Evolutionary conservation across 768 basidiomycete genomes (phyloP), one percentile per base, ranked within the genome.

Genomic region (Boletellus emodensis): DNA sequence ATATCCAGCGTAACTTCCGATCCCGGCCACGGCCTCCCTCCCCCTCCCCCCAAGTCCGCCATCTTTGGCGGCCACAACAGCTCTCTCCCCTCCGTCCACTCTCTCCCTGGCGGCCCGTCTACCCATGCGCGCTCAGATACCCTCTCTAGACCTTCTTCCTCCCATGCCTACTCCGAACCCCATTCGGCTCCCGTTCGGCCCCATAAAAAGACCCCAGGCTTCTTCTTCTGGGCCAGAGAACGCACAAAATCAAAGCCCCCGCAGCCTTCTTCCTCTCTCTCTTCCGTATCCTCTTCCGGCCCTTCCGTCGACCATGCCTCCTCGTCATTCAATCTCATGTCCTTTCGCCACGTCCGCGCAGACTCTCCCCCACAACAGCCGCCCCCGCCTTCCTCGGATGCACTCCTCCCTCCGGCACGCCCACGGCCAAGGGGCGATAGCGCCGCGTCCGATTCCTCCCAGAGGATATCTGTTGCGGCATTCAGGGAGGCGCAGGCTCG

Each of bases 401-500:
- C 50, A 1, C 52, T 62, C n/a, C 66, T 71, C 1, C 73, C 79
- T 4, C 68, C 73, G 11, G 71, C 63, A 6, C 61, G 61, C 7
- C 62, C 77, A 17, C 78, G 84, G 2, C 78, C 81, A 14, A 77
- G 87, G 57, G 80, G 75, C 18, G 70, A 72, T 39, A 85, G 84
- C 64, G 58, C 74, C 53, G 76, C 78, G 15, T 84, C 84, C 3
- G 84, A 87, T 36, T 72, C 81, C 6, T 82, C 83, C 2, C 87
- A 87, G 54, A 79, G 86, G 46, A 90, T 90, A 22, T 85, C 85
- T 8, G 83, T 90, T 30, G 88, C 86, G 3, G 88, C 88, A 3
- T 90, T 90, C 62, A 80, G 85, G 47, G 87, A 90, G 71, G 85
- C 79, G 17, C 85, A 87, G 49, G 84, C 86, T 4, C 72, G 86